A percentile compares a stretch with the other conserved stretches of the same genome.
Evolutionary conservation across 345 rosid genomes (phyloP).

Genomic region (Arabidopsis suecica): DNA sequence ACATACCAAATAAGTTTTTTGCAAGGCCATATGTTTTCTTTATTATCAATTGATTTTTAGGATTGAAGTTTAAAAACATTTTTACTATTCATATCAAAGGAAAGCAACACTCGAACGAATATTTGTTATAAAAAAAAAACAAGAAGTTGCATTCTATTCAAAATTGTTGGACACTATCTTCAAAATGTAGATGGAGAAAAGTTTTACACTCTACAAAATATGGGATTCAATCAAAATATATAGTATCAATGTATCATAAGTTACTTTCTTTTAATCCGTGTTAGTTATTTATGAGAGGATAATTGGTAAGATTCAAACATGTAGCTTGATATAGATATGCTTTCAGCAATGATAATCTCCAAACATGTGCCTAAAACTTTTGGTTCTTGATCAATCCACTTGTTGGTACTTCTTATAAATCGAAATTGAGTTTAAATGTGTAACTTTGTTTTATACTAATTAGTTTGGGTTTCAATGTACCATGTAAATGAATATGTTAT

Average conservation of each 20-base stretch:
- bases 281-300: background rate
- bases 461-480: background rate
- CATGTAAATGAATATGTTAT: conserved; percentile 7
- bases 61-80: background rate
- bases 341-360: background rate
- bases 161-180: background rate
- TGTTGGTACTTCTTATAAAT: background rate
- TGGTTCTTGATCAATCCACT: background rate
- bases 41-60: background rate
- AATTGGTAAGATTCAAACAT: conserved; percentile 1
- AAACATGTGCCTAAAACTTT: background rate
- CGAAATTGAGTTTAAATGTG: background rate
- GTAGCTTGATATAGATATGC: background rate
- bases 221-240: background rate
- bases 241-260: background rate
- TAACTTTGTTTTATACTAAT: background rate
- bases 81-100: background rate
- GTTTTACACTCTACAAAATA: background rate
- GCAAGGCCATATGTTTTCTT: background rate
- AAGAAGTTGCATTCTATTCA: background rate
- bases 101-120: background rate
- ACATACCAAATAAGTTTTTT: background rate
- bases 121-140: background rate
- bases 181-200: background rate
- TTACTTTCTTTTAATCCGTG: background rate